Base-by-base conservation (phyloP, 2,329 filamentous ascomycete genomes). In the Dendryphion nanum region DNA sequence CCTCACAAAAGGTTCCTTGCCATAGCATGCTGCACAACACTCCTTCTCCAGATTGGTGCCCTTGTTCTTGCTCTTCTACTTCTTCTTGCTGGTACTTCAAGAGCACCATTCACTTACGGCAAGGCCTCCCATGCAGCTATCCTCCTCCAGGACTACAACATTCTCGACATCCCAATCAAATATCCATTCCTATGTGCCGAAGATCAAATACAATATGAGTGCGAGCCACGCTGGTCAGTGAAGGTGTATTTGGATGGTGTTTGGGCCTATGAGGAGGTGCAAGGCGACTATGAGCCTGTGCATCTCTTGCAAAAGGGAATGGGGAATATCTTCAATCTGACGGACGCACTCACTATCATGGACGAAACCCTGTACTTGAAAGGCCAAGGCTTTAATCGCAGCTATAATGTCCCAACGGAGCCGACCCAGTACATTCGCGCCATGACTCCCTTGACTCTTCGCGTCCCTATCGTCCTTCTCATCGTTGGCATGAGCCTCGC, bases 181-280 rank as follows among this genome's bases (percentile, higher is more conserved):
- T 29, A 37, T 21, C 24, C 24, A 5, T 18, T 18, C 13, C 24
- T 29, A 5, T 29, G 12, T 14, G n/a, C 13, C 8, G n/a, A 5
- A 6, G 12, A 19, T 23, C 16, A 15, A 6, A 8, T 15, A n/a
- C 5, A 14, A 18, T 14, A 13, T 6, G 14, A 18, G 10, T 37
- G 18, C 28, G 17, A 19, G 8, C 5, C 35, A 16, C 8, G 10
- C 7, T 37, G 17, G 17, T 26, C 28, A n/a, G 17, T 37, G 6
- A 30, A 18, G 18, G 31, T 37, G 24, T 37, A 37, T 20, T n/a
- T 37, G 8, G 26, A 37, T 17, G 35, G 21, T 14, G 24, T 37
- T 6, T 37, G 24, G 26, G 35, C 24, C 7, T 13, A 37, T 15
- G 7, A 16, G 17, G 10, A 35, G 5, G 21, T 26, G 4, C n/a